Percentiles rank a stretch among this genome's conserved stretches.
phyloP scores from a whole-genome alignment of 805 yeast genomes.

The Wickerhamomyces mucosus region DNA sequence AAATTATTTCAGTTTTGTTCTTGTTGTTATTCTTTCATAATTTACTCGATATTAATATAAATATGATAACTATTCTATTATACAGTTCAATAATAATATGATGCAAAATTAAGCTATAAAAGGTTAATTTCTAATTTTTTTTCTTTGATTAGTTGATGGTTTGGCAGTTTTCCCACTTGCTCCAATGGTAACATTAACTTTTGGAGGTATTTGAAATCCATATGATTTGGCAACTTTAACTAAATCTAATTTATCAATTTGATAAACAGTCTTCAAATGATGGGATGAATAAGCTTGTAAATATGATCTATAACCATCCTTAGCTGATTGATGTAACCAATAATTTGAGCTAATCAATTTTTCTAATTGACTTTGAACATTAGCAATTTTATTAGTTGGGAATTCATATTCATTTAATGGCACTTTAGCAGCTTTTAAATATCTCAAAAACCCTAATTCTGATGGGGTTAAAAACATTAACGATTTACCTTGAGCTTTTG shows the following conservation, averaged over 20 bases:
- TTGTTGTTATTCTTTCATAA: too few species aligned
- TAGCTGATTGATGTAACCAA: slow-evolving; percentile 91
- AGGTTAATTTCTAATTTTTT: too few species aligned
- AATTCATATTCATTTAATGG: slow-evolving; percentile 97
- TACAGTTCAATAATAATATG: too few species aligned
- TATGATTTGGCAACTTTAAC: slow-evolving; percentile 92
- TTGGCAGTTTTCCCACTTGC: slow-evolving; percentile 66
- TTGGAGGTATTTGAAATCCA: slow-evolving; percentile 93
- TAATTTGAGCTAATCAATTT: slow-evolving; percentile 86
- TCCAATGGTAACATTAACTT: slow-evolving; percentile 92
- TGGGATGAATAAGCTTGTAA: slow-evolving; percentile 97
- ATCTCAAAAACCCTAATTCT: slow-evolving; percentile 90
- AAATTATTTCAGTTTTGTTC: too few species aligned
- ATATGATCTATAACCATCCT: slow-evolving; percentile 95
- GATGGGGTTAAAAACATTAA: slow-evolving; percentile 91
- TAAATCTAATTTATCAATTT: slow-evolving; percentile 88
- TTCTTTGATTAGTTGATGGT: slow-evolving; percentile 5
- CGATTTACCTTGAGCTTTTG: slow-evolving; percentile 83
- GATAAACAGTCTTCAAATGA: slow-evolving; percentile 91
- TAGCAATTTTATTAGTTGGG: slow-evolving; percentile 89
- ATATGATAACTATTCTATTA: too few species aligned
- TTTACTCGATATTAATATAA: too few species aligned
- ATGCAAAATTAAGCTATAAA: too few species aligned
- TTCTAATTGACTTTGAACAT: slow-evolving; percentile 88
- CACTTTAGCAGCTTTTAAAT: slow-evolving; percentile 92